Percentiles rank a stretch among this genome's conserved stretches.
Evolutionary conservation across 345 rosid species (phyloP).

Genomic region (Acer saccharum): DNA sequence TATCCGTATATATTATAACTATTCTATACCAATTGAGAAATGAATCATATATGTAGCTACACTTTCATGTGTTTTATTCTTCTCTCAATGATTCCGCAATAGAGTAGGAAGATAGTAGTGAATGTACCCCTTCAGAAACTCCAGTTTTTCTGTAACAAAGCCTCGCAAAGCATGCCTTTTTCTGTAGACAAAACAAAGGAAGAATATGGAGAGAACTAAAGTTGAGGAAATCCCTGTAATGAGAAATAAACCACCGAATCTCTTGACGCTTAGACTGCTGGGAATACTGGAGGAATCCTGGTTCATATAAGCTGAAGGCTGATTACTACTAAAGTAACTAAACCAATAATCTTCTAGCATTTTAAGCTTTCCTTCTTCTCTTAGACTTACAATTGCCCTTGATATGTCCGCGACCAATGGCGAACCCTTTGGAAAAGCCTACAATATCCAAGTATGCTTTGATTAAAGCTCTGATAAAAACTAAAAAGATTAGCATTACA

Average conservation of each 20-base stretch:
- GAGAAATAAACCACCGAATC: constrained; percentile 37
- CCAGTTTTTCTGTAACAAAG: background rate
- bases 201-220: constrained; percentile 21
- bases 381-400: background rate
- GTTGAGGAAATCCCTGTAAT: constrained; percentile 30
- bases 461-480: too few relatives aligned
- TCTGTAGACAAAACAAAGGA: constrained; percentile 1
- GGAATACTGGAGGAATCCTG: background rate
- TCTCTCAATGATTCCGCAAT: too few relatives aligned
- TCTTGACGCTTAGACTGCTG: background rate
- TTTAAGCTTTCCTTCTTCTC: background rate
- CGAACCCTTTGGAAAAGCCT: constrained; percentile 4
- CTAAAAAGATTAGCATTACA: too few relatives aligned
- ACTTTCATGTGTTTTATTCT: too few relatives aligned
- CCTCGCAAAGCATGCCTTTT: background rate
- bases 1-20: too few relatives aligned
- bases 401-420: background rate
- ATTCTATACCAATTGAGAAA: too few relatives aligned
- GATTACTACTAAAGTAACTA: too few relatives aligned
- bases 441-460: background rate
- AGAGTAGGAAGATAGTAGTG: too few relatives aligned
- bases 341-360: constrained; percentile 1
- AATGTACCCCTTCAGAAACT: background rate
- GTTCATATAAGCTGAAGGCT: background rate
- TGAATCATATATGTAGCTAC: too few relatives aligned